Evolutionary conservation across 2,329 filamentous ascomycete genomes (phyloP).

Genomic region (Penicillium sp.): DNA sequence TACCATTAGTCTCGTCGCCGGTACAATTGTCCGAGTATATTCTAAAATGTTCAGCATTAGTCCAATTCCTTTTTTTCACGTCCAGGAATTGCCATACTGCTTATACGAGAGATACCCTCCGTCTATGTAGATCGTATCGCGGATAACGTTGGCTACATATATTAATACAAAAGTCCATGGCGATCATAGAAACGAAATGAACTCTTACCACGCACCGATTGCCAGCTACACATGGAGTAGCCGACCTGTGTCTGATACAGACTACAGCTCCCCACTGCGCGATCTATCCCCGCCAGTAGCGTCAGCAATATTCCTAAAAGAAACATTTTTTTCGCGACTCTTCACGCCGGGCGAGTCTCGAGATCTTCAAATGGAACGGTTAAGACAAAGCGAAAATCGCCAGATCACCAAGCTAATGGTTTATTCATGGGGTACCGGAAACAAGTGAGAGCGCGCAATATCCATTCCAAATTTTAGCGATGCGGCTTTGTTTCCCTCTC

Average conservation of each 20-base stretch:
- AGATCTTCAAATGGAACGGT: not conserved
- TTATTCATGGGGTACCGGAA: not conserved
- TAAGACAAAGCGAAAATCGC: not conserved
- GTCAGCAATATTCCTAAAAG: not conserved
- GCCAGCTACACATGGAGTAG: not conserved
- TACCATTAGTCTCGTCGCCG: conserved; percentile 1
- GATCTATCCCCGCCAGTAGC: not conserved
- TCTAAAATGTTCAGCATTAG: not conserved
- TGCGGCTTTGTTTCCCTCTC: conserved; percentile 1
- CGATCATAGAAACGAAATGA: not conserved
- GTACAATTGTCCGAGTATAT: not conserved
- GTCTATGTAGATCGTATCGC: conserved; percentile 18
- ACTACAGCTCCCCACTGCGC: not conserved
- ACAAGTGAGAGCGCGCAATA: not conserved
- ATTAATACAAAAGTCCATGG: not conserved
- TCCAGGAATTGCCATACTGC: conserved; percentile 7
- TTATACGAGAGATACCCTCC: conserved; percentile 15
- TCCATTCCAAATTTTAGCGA: not conserved
- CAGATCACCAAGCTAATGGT: not conserved
- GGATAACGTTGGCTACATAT: conserved; percentile 18
- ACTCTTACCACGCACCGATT: not conserved
- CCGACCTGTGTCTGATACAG: not conserved
- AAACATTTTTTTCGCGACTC: not conserved
- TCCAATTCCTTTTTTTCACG: not conserved
- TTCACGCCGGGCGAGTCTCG: not conserved